Evolutionary conservation across 176 grass and related monocot species (phyloP).

Genomic region (Phragmites australis): DNA sequence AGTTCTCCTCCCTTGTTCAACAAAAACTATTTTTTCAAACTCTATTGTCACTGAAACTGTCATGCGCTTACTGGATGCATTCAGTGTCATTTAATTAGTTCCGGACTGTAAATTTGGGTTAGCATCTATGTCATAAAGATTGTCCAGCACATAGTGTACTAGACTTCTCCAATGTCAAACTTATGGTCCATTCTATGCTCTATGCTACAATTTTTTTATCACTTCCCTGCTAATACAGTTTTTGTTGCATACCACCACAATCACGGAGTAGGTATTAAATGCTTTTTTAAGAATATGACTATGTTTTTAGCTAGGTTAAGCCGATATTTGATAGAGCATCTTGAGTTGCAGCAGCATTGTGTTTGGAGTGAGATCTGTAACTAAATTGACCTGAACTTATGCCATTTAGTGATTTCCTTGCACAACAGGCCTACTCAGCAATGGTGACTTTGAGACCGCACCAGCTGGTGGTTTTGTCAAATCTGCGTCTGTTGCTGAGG

Average conservation of each 20-base stretch:
- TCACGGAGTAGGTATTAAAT: background rate
- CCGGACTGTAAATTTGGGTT: background rate
- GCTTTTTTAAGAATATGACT: background rate
- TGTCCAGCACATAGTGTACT: background rate
- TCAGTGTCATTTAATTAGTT: conserved; percentile 11
- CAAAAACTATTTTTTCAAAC: no score
- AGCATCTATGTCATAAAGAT: conserved; percentile 15
- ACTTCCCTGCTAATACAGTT: background rate
- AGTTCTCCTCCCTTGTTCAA: no score
- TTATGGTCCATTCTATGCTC: background rate
- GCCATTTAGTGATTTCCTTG: conserved; percentile 8
- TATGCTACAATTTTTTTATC: background rate
- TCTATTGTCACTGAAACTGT: background rate
- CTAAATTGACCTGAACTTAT: conserved; percentile 11
- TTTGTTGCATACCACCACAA: background rate
- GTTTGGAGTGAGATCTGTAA: background rate
- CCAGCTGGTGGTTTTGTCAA: conserved; percentile 71
- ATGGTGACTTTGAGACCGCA: conserved; percentile 84
- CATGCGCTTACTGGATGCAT: background rate
- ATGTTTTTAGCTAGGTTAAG: background rate
- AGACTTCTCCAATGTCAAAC: background rate
- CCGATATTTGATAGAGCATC: background rate
- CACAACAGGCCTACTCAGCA: conserved; percentile 74
- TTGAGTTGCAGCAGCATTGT: conserved; percentile 1
- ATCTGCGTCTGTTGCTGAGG: conserved; percentile 60